phyloP scores from a whole-genome alignment of 768 basidiomycete species.

The Postia placenta region DNA sequence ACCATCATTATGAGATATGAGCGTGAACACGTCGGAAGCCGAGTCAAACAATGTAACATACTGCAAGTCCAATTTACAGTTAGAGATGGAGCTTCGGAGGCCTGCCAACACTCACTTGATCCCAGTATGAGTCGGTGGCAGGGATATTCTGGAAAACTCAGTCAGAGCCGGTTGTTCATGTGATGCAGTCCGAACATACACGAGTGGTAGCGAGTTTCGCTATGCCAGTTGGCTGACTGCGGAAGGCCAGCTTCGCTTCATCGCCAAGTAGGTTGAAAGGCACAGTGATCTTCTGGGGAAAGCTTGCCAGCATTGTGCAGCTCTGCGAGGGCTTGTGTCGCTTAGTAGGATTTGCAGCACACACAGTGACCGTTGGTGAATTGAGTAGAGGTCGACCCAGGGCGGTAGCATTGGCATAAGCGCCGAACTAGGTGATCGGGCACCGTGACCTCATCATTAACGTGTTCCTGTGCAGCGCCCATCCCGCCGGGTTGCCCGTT shows the following conservation, averaged over 20 bases:
- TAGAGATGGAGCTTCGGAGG: not conserved
- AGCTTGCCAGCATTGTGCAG: constrained; percentile 62
- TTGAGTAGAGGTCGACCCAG: too few relatives aligned
- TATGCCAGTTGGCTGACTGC: constrained; percentile 76
- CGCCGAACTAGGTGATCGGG: too few relatives aligned
- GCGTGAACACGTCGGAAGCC: constrained; percentile 84
- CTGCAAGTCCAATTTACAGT: constrained; percentile 30
- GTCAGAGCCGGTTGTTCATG: too few relatives aligned
- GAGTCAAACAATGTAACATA: constrained; percentile 85
- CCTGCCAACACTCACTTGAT: constrained; percentile 53
- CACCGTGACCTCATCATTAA: too few relatives aligned
- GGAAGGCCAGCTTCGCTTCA: constrained; percentile 86
- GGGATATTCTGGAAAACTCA: constrained; percentile 61
- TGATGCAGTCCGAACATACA: constrained; percentile 37
- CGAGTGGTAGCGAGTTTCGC: constrained; percentile 66
- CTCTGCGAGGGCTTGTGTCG: too few relatives aligned
- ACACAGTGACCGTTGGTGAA: too few relatives aligned
- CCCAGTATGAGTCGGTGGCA: constrained; percentile 79
- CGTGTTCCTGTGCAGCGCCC: too few relatives aligned
- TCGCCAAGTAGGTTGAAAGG: constrained; percentile 79
- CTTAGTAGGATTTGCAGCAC: too few relatives aligned
- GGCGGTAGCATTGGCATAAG: too few relatives aligned
- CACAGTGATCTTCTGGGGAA: constrained; percentile 67
- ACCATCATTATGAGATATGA: constrained; percentile 85
- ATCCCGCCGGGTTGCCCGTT: too few relatives aligned